These are phyloP conservation scores for Cystoderma amianthinum DNA, from an alignment of 768 basidiomycete genomes.

Conservation along the genomic window DNA sequence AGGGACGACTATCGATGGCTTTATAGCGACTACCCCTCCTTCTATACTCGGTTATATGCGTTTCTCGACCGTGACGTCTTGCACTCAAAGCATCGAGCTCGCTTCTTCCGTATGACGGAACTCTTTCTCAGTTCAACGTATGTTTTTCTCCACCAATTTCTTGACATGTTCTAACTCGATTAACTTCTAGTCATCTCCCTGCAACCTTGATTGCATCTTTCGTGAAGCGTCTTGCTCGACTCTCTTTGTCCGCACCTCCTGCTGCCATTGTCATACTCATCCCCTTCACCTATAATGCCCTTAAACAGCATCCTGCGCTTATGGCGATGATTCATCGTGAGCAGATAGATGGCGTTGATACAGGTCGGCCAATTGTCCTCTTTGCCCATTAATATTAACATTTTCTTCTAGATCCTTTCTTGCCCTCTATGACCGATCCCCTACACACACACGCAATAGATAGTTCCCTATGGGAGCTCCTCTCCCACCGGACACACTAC, in stretches of 20 bases:
- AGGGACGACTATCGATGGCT: neutral
- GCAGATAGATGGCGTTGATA: slow-evolving; percentile 24
- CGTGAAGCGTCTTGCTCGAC: slow-evolving; percentile 81
- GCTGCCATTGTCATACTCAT: slow-evolving; percentile 87
- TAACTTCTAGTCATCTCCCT: slow-evolving; percentile 61
- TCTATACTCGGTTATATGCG: slow-evolving; percentile 87
- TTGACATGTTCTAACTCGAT: neutral
- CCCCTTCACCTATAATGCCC: slow-evolving; percentile 90
- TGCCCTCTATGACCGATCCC: slow-evolving; percentile 62
- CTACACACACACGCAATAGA: slow-evolving; percentile 72
- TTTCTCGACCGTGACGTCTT: slow-evolving; percentile 85
- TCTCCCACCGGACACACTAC: slow-evolving; percentile 76
- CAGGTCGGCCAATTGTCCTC: slow-evolving; percentile 18
- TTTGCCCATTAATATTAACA: neutral
- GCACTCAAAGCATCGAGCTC: slow-evolving; percentile 87
- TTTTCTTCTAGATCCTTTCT: slow-evolving; percentile 54
- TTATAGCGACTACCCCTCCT: slow-evolving; percentile 89
- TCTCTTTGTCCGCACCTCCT: slow-evolving; percentile 82
- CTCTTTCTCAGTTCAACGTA: slow-evolving; percentile 90
- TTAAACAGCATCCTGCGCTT: slow-evolving; percentile 86
- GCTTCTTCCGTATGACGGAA: slow-evolving; percentile 92
- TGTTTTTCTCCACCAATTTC: slow-evolving; percentile 18
- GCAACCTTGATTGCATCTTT: slow-evolving; percentile 91
- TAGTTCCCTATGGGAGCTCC: slow-evolving; percentile 91
- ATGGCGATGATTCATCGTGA: slow-evolving; percentile 89